Evolutionary conservation across 2,329 filamentous ascomycete genomes (phyloP).

Genomic region (Cadophora gregata): DNA sequence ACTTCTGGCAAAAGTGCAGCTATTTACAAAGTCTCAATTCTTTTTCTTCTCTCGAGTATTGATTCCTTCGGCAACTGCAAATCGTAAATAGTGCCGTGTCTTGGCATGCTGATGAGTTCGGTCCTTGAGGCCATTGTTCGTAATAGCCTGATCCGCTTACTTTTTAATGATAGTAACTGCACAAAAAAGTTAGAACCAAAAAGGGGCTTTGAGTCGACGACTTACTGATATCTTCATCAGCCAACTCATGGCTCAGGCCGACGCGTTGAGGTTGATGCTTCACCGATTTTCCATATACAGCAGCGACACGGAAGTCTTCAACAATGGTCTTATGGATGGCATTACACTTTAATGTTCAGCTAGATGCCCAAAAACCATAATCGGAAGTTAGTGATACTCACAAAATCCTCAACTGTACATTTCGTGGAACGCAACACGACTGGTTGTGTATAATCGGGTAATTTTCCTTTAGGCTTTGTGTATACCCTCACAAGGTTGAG

Average conservation of each 20-base stretch:
- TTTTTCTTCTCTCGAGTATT: conserved; percentile 3
- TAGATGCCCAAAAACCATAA: conserved; percentile 11
- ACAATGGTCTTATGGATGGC: conserved; percentile 95
- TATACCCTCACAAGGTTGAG: conserved; percentile 90
- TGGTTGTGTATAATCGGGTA: conserved; percentile 89
- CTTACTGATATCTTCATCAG: conserved; percentile 87
- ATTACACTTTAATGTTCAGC: conserved; percentile 74
- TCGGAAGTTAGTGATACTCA: conserved; percentile 58
- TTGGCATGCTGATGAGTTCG: conserved; percentile 21
- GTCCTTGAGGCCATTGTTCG: not conserved
- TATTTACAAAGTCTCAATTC: conserved; percentile 25
- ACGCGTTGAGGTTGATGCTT: conserved; percentile 99
- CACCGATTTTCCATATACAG: conserved; percentile 97
- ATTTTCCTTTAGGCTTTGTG: conserved; percentile 95
- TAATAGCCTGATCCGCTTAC: conserved; percentile 45
- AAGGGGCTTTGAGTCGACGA: conserved; percentile 5
- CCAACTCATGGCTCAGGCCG: conserved; percentile 87
- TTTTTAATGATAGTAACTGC: conserved; percentile 71
- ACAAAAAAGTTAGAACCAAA: conserved; percentile 25
- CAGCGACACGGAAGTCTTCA: conserved; percentile 92
- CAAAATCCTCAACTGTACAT: conserved; percentile 96
- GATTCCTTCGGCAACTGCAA: conserved; percentile 4
- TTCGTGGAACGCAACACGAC: conserved; percentile 84
- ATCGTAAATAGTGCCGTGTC: conserved; percentile 14
- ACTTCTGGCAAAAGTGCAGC: conserved; percentile 28